Conservation (phyloP, 306 rosid genomes). For the peach (Prunus persica) region DNA sequence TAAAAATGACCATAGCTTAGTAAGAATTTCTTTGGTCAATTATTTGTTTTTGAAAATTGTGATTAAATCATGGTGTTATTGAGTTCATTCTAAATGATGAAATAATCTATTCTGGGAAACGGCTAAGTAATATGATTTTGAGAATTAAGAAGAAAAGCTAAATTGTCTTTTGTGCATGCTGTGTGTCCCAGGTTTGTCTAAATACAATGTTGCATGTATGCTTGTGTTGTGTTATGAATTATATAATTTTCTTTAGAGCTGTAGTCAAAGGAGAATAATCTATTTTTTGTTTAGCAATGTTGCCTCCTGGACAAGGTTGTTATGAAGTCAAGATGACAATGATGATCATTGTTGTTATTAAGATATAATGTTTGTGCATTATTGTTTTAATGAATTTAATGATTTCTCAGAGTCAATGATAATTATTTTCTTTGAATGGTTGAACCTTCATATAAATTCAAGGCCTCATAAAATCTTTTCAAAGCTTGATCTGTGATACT, state of each 20-base stretch:
- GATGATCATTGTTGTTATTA: not conserved
- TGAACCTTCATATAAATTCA: not conserved
- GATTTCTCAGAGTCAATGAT: not conserved
- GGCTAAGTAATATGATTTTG: not conserved
- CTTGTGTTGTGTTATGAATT: not conserved
- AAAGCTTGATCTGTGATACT: not conserved
- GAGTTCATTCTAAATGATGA: not conserved
- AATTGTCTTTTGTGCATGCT: not conserved
- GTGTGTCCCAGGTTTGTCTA: not conserved
- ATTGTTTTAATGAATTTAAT: not conserved
- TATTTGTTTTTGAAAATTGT: not conserved
- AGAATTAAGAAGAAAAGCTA: not conserved
- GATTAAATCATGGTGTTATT: not conserved
- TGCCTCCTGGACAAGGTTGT: not conserved
- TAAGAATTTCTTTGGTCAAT: not conserved
- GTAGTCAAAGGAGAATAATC: constrained; percentile 1
- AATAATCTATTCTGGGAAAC: not conserved
- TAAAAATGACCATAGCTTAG: not conserved
- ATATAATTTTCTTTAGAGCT: not conserved
- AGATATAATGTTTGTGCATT: not conserved
- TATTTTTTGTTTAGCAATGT: not conserved
- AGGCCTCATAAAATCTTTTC: not conserved
- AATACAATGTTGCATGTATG: not conserved
- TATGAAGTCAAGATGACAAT: not conserved
- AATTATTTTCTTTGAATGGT: not conserved